Base-by-base conservation (phyloP, 2,329 filamentous ascomycete species). In the Fusarium sp. region DNA sequence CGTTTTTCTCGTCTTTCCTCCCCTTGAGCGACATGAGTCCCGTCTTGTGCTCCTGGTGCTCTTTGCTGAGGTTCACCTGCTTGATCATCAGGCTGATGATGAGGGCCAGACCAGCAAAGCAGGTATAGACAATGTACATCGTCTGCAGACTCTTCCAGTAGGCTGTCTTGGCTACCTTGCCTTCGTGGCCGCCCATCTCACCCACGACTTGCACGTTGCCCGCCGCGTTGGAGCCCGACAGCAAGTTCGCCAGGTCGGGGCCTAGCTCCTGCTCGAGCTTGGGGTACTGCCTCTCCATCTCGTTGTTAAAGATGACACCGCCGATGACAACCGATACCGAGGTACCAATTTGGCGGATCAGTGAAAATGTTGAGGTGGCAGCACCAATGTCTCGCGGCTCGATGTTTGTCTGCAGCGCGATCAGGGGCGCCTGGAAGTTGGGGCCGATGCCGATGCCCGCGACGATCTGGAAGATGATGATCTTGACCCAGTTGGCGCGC, bases 261-360 rank as follows among this genome's bases (percentile, higher is more conserved):
- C 85, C 85, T 0, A 92, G 82, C 4, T 84, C 78, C 29, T 79
- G 72, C 20, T 80, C 77, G 29, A 91, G 83, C 8, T 75, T 74
- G 4, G 79, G 74, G 27, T 84, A 81, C 70, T 88, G 85, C 50
- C 81, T 82, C 68, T 87, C 80, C 88, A 93, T 92, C 64, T 85
- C 81, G 76, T 94, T 93, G 79, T 93, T 89, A 80, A 94, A 93
- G 36, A 94, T 85, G 49, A 93, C 90, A n/a, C 90, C 89, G 23
- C 92, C 92, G 38, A 93, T 83, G 1, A 93, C 90, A 57, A 93
- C 85, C 0, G 88, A 89, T 18, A 90, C 85, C 2, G 89, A 85
- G 0, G 89, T 91, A 9, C 88, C 89, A 3, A 93, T 81, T 70
- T 91, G 90, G 18, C 91, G 87, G 7, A 89, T 83, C 75, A 92